Evolutionary conservation across 2,329 filamentous ascomycete genomes (phyloP).

Genomic region (Epichloe bromicola): DNA sequence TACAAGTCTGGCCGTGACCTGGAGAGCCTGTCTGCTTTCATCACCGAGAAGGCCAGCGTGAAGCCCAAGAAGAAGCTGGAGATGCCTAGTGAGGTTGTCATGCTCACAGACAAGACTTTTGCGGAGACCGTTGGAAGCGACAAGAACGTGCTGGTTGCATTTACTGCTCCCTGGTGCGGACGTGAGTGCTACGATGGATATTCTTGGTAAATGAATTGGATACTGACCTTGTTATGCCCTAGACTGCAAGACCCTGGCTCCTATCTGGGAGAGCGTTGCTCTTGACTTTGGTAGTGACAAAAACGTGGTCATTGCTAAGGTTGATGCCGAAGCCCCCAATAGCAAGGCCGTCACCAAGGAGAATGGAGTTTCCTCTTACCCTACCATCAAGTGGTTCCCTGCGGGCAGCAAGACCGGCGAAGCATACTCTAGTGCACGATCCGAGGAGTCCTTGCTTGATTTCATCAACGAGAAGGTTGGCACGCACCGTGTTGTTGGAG

Average conservation of each 20-base stretch:
- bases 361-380: slow-evolving; percentile 74
- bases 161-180: slow-evolving; percentile 97
- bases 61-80: slow-evolving; percentile 66
- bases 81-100: slow-evolving; percentile 61
- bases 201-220: not conserved
- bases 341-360: slow-evolving; percentile 65
- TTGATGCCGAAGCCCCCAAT: slow-evolving; percentile 82
- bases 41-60: slow-evolving; percentile 75
- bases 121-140: slow-evolving; percentile 65
- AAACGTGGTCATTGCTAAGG: slow-evolving; percentile 78
- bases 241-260: slow-evolving; percentile 97
- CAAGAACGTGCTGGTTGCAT: slow-evolving; percentile 86
- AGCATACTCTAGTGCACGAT: slow-evolving; percentile 62
- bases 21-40: slow-evolving; percentile 69
- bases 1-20: slow-evolving; percentile 82
- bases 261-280: slow-evolving; percentile 79
- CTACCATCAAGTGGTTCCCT: slow-evolving; percentile 96
- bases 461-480: slow-evolving; percentile 85
- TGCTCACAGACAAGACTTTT: slow-evolving; percentile 72
- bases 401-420: slow-evolving; percentile 63
- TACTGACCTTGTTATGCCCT: not conserved
- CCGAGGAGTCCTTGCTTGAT: slow-evolving; percentile 60
- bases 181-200: slow-evolving; percentile 49
- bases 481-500: slow-evolving; percentile 71
- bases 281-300: slow-evolving; percentile 66